Conservation (phyloP, 176 grass and related monocot species). For the Lolium multiflorum region DNA sequence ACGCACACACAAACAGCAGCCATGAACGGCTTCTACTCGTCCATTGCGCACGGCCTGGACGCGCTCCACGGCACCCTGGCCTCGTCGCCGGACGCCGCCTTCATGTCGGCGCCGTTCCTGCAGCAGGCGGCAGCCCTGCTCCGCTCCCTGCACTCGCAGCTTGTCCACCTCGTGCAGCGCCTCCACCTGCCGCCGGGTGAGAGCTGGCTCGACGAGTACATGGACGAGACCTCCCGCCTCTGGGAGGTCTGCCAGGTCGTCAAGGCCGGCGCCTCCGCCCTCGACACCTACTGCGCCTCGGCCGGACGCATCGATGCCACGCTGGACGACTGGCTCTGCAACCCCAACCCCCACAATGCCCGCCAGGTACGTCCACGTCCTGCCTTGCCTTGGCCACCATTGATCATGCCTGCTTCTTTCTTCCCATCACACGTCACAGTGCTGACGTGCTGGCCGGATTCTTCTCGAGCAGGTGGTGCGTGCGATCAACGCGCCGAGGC, state of each 20-base stretch:
- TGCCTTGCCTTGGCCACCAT: background rate
- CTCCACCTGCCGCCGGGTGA: conserved; percentile 73
- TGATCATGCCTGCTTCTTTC: background rate
- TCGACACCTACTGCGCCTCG: conserved; percentile 66
- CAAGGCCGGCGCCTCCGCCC: conserved; percentile 50
- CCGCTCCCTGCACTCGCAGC: conserved; percentile 60
- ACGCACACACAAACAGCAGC: background rate
- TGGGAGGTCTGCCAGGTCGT: conserved; percentile 70
- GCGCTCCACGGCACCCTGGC: conserved; percentile 42
- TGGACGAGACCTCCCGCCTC: conserved; percentile 80
- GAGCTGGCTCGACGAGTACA: conserved; percentile 85
- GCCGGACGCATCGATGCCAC: conserved; percentile 33
- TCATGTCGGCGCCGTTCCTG: conserved; percentile 61
- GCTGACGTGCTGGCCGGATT: background rate
- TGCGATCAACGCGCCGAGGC: conserved; percentile 46
- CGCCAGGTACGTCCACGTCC: conserved; percentile 25
- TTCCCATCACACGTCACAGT: background rate
- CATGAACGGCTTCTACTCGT: conserved; percentile 65
- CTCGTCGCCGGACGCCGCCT: conserved; percentile 25
- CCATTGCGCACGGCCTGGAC: conserved; percentile 60
- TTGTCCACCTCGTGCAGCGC: conserved; percentile 56
- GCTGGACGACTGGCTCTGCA: conserved; percentile 38
- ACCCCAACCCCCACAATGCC: conserved; percentile 1
- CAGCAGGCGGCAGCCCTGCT: conserved; percentile 50
- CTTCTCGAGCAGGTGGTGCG: conserved; percentile 35